Evolutionary conservation across 225 moss, liverwort and hornwort species (phyloP).

Genomic region (Lunularia cruciata): DNA sequence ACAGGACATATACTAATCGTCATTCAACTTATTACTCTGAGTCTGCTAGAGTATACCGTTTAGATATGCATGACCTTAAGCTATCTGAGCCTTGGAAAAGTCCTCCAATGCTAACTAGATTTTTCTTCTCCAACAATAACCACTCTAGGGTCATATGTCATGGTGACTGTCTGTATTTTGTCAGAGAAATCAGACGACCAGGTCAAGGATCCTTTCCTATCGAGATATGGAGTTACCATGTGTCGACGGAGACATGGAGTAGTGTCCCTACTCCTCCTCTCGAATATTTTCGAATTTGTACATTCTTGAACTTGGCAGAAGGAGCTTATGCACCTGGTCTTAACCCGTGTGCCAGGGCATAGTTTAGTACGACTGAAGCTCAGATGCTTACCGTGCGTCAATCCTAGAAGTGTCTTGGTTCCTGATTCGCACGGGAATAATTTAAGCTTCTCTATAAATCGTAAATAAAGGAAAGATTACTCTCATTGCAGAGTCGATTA

Average conservation of each 20-base stretch:
- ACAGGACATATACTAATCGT: slow-evolving; percentile 14
- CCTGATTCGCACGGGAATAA: no score
- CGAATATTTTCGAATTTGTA: slow-evolving; percentile 11
- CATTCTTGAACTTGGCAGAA: slow-evolving; percentile 13
- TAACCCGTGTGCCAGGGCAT: neutral
- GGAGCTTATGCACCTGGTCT: slow-evolving; percentile 11
- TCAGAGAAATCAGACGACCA: slow-evolving; percentile 18
- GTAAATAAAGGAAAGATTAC: no score
- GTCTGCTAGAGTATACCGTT: slow-evolving; percentile 16
- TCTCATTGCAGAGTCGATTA: no score
- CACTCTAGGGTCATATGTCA: slow-evolving; percentile 15
- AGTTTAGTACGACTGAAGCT: no score
- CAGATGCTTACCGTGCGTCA: no score
- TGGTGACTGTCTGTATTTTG: slow-evolving; percentile 9
- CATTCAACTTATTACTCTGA: slow-evolving; percentile 15
- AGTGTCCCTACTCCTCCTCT: slow-evolving; percentile 7
- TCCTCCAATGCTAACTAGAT: slow-evolving; percentile 12
- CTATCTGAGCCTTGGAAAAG: slow-evolving; percentile 20
- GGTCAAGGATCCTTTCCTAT: slow-evolving; percentile 15
- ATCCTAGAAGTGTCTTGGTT: no score
- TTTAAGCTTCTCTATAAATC: no score
- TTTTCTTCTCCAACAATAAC: slow-evolving; percentile 13
- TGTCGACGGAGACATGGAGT: slow-evolving; percentile 2
- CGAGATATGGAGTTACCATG: slow-evolving; percentile 18
- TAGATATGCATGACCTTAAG: slow-evolving; percentile 5